A percentile compares a stretch with the other conserved stretches of the same genome.
Evolutionary conservation across 345 rosid species (phyloP).

Genomic region (Camelina laxa): DNA sequence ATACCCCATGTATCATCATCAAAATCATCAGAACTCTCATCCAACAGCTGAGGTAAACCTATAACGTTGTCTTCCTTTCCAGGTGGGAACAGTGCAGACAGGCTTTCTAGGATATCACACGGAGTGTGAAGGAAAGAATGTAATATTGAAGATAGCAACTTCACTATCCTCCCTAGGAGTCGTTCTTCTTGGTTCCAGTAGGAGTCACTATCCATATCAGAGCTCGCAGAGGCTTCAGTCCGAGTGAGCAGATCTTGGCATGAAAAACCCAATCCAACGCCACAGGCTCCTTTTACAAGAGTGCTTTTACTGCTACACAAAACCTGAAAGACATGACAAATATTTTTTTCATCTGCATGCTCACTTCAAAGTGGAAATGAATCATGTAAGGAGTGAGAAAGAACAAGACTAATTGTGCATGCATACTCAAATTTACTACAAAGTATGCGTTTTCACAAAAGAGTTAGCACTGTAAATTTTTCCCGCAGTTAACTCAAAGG

Average conservation of each 20-base stretch:
- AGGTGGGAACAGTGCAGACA: slow-evolving; percentile 53
- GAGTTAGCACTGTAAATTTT: slow-evolving; percentile 2
- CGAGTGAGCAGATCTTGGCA: slow-evolving; percentile 79
- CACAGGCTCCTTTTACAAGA: slow-evolving; percentile 94
- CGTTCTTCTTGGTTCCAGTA: slow-evolving; percentile 63
- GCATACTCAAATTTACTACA: slow-evolving; percentile 19
- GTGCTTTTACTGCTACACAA: slow-evolving; percentile 77
- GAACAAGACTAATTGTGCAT: slow-evolving; percentile 17
- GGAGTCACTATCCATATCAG: slow-evolving; percentile 54
- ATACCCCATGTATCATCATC: slow-evolving; percentile 95
- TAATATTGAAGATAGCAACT: slow-evolving; percentile 56
- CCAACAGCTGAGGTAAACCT: slow-evolving; percentile 48
- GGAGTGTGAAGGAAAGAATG: slow-evolving; percentile 54
- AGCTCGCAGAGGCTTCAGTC: slow-evolving; percentile 52
- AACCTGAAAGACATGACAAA: slow-evolving; percentile 57
- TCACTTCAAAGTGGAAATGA: slow-evolving; percentile 1
- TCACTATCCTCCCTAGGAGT: slow-evolving; percentile 65
- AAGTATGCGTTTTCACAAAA: slow-evolving; percentile 6
- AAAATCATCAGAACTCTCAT: slow-evolving; percentile 57
- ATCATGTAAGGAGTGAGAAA: slow-evolving; percentile 14
- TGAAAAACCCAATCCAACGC: slow-evolving; percentile 84
- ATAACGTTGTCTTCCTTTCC: slow-evolving; percentile 40
- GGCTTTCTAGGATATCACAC: slow-evolving; percentile 53
- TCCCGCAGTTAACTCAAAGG: slow-evolving; percentile 15
- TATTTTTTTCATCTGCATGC: slow-evolving; percentile 1